Percentiles rank a stretch among this genome's conserved stretches.
These are phyloP conservation scores for Apiospora koreana DNA, from an alignment of 2,329 filamentous ascomycete species.

Conservation along the genomic window DNA sequence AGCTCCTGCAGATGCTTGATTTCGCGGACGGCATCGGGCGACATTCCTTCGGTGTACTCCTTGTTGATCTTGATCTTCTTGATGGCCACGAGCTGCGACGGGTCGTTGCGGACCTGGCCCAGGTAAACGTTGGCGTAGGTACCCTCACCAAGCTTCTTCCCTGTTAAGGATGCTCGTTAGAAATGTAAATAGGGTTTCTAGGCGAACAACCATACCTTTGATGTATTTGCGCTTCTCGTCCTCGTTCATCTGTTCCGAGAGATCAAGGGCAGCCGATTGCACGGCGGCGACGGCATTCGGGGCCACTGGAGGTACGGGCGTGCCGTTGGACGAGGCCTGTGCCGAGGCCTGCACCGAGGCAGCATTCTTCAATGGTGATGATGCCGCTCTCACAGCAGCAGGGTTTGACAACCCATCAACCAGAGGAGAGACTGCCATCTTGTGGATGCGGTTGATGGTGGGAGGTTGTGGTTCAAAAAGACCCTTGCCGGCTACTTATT, in stretches of 20 bases:
- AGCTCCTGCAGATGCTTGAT: conserved; percentile 95
- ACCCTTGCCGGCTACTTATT: neutral
- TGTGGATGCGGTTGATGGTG: neutral
- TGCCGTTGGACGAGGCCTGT: conserved; percentile 46
- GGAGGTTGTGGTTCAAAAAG: neutral
- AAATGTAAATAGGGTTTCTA: too few relatives aligned
- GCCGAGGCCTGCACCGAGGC: conserved; percentile 41
- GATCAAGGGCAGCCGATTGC: conserved; percentile 45
- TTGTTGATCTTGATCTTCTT: conserved; percentile 90
- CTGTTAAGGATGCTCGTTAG: conserved; percentile 42
- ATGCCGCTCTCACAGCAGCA: conserved; percentile 32
- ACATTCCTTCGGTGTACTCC: conserved; percentile 87
- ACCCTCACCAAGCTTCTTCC: conserved; percentile 90
- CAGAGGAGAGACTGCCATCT: conserved; percentile 35
- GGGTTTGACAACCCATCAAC: conserved; percentile 29
- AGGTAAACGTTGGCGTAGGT: conserved; percentile 96
- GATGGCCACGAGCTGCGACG: conserved; percentile 78
- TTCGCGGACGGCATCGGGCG: conserved; percentile 92
- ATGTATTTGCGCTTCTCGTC: conserved; percentile 86
- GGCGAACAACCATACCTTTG: conserved; percentile 74
- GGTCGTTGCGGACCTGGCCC: conserved; percentile 75
- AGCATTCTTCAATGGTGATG: conserved; percentile 47
- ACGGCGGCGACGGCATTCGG: conserved; percentile 30
- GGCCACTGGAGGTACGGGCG: conserved; percentile 35
- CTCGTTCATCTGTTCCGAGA: conserved; percentile 81